Evolutionary conservation across 768 basidiomycete species (phyloP).

Genomic region (Mrakia frigida): DNA sequence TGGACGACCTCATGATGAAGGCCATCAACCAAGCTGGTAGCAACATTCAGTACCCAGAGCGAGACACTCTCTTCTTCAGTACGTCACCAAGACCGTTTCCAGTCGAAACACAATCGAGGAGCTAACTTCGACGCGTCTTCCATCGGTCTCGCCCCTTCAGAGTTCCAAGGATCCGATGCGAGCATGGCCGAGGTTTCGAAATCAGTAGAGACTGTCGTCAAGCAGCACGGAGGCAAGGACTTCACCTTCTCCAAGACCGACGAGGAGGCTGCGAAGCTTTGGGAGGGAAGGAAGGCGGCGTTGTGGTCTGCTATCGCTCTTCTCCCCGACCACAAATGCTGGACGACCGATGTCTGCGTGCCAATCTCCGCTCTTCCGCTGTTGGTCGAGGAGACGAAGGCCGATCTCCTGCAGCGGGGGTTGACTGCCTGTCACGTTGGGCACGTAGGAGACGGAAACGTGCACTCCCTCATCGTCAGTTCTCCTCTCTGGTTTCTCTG

Average conservation of each 20-base stretch:
- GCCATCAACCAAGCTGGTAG: constrained; percentile 26
- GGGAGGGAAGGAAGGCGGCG: constrained; percentile 82
- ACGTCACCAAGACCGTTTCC: not conserved
- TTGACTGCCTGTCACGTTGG: constrained; percentile 51
- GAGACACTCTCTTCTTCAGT: constrained; percentile 80
- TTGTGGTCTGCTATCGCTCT: constrained; percentile 31
- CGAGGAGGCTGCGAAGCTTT: constrained; percentile 68
- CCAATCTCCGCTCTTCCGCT: constrained; percentile 39
- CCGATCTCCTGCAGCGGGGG: constrained; percentile 60
- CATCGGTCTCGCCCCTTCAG: not conserved
- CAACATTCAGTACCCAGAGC: constrained; percentile 53
- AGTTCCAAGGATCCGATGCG: constrained; percentile 48
- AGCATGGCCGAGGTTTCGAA: constrained; percentile 56
- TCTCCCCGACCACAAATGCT: constrained; percentile 15
- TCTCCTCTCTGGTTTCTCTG: no score
- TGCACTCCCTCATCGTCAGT: constrained; percentile 47
- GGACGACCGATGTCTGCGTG: no score
- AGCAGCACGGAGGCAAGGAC: constrained; percentile 60
- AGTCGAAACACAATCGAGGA: constrained; percentile 49
- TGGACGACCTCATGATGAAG: constrained; percentile 55
- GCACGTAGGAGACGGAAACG: constrained; percentile 45
- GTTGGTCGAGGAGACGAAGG: constrained; percentile 62
- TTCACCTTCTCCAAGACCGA: constrained; percentile 61
- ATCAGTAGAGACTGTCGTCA: constrained; percentile 57
- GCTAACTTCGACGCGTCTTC: not conserved